Evolutionary conservation across 1,139 yeast species (phyloP).

Genomic region (Suhomyces chickasaworum): DNA sequence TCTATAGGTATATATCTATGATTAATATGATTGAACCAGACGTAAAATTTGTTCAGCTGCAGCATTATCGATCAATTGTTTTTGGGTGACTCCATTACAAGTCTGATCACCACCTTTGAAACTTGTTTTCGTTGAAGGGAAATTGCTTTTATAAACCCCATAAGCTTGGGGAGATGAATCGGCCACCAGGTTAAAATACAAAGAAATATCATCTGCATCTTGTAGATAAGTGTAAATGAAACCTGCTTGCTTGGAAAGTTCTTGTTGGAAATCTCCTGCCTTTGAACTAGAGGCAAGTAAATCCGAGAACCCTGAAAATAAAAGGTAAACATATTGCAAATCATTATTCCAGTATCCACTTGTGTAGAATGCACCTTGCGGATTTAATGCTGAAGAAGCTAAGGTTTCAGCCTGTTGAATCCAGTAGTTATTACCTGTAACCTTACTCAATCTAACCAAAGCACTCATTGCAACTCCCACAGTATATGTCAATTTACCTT

Average conservation of each 20-base stretch:
- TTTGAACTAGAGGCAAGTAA: slow-evolving; percentile 11
- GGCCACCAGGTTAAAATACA: slow-evolving; percentile 21
- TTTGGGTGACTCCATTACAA: slow-evolving; percentile 6
- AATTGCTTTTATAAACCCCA: slow-evolving; percentile 10
- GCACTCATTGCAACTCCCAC: slow-evolving; percentile 38
- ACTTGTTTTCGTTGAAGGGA: slow-evolving; percentile 11
- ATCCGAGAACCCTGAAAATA: slow-evolving; percentile 19
- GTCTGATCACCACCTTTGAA: slow-evolving; percentile 3
- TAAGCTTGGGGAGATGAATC: slow-evolving; percentile 14
- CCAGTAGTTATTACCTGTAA: slow-evolving; percentile 16
- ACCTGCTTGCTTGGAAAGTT: slow-evolving; percentile 25
- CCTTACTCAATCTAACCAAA: slow-evolving; percentile 27
- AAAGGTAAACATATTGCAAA: slow-evolving; percentile 16
- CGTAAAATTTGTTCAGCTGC: slow-evolving; percentile 21
- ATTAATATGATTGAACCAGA: slow-evolving; percentile 8
- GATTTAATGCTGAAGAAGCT: slow-evolving; percentile 17
- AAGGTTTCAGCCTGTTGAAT: slow-evolving; percentile 17
- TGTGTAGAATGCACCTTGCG: slow-evolving; percentile 18
- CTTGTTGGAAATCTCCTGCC: slow-evolving; percentile 15
- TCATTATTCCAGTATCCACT: slow-evolving; percentile 19
- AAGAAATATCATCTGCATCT: slow-evolving; percentile 22
- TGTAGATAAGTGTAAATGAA: slow-evolving; percentile 27
- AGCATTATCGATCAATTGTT: slow-evolving; percentile 20
- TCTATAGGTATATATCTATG: not conserved
- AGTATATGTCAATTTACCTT: slow-evolving; percentile 41